A percentile compares a stretch with the other conserved stretches of the same genome.
These are phyloP conservation scores for Tulasnella sp. DNA, from an alignment of 768 basidiomycete genomes.

Conservation along the genomic window DNA sequence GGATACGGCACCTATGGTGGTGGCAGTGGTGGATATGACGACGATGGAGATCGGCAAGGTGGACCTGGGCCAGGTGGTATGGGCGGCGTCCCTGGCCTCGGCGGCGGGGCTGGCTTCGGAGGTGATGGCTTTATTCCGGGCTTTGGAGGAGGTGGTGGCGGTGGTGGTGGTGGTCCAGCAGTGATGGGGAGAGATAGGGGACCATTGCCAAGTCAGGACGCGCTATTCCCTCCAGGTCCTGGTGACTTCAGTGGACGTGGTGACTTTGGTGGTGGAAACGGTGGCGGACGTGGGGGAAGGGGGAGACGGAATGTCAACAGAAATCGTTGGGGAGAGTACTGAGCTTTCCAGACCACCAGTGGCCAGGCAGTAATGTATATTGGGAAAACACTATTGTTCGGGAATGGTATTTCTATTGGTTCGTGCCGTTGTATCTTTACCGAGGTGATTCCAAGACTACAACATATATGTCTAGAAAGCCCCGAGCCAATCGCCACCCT, in stretches of 20 bases:
- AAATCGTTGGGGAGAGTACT: constrained; percentile 31
- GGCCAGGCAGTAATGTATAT: constrained; percentile 61
- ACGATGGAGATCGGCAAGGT: constrained; percentile 14
- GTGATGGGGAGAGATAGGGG: constrained; percentile 42
- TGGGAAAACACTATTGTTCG: too few species aligned
- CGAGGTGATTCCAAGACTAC: too few species aligned
- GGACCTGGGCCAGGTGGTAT: constrained; percentile 18
- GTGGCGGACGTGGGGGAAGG: constrained; percentile 16
- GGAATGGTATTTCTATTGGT: too few species aligned
- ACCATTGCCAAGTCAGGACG: constrained; percentile 28
- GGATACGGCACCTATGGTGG: constrained; percentile 16
- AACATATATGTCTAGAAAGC: too few species aligned
- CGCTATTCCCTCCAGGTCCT: constrained; percentile 21
- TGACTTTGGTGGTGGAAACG: constrained; percentile 18
- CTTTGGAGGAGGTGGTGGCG: constrained; percentile 20
- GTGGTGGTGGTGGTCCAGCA: constrained; percentile 33
- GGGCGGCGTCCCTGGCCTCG: constrained; percentile 19
- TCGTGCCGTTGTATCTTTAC: too few species aligned
- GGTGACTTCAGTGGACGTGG: constrained; percentile 22
- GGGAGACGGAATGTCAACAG: not conserved
- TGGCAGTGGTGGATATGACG: constrained; percentile 12
- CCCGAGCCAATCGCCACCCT: constrained; percentile 17
- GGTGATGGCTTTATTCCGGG: constrained; percentile 20
- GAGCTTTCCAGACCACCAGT: constrained; percentile 48
- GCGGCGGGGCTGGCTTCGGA: constrained; percentile 21